These are phyloP conservation scores for Nicotiana rustica DNA, from an alignment of 305 asterid genomes.

Conservation along the genomic window DNA sequence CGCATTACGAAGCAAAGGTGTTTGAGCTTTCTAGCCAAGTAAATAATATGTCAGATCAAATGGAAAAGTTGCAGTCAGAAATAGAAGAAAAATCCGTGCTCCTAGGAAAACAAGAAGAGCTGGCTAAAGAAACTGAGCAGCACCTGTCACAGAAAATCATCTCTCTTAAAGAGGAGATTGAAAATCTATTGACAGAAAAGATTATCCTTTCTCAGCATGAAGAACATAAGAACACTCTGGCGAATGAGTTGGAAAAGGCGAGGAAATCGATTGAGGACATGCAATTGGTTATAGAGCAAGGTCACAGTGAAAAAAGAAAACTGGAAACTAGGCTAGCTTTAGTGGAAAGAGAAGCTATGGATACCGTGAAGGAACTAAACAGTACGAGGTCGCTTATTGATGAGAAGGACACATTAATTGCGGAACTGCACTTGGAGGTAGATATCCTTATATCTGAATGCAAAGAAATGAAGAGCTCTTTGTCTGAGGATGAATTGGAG, in stretches of 20 bases:
- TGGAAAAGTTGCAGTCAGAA: slow-evolving; percentile 60
- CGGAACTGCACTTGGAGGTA: slow-evolving; percentile 59
- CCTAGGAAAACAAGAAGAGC: slow-evolving; percentile 39
- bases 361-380: slow-evolving; percentile 51
- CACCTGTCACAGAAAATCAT: slow-evolving; percentile 12
- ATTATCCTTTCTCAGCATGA: slow-evolving; percentile 49
- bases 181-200: slow-evolving; percentile 49
- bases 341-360: slow-evolving; percentile 55
- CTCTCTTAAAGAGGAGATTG: slow-evolving; percentile 40
- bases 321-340: slow-evolving; percentile 54
- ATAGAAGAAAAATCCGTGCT: slow-evolving; percentile 47
- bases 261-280: slow-evolving; percentile 54
- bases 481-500: slow-evolving; percentile 57
- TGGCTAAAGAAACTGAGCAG: slow-evolving; percentile 27
- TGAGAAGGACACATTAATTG: slow-evolving; percentile 60
- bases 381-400: slow-evolving; percentile 48
- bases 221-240: slow-evolving; percentile 51
- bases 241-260: slow-evolving; percentile 58
- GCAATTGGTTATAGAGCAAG: slow-evolving; percentile 54
- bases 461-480: slow-evolving; percentile 48
- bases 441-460: slow-evolving; percentile 54
- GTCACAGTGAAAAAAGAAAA: slow-evolving; percentile 57
- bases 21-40: slow-evolving; percentile 55
- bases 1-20: slow-evolving; percentile 61
- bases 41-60: slow-evolving; percentile 48